Evolutionary conservation across 192 early-diverging fungal genomes (phyloP).

Genomic region (Physocladia obscura): DNA sequence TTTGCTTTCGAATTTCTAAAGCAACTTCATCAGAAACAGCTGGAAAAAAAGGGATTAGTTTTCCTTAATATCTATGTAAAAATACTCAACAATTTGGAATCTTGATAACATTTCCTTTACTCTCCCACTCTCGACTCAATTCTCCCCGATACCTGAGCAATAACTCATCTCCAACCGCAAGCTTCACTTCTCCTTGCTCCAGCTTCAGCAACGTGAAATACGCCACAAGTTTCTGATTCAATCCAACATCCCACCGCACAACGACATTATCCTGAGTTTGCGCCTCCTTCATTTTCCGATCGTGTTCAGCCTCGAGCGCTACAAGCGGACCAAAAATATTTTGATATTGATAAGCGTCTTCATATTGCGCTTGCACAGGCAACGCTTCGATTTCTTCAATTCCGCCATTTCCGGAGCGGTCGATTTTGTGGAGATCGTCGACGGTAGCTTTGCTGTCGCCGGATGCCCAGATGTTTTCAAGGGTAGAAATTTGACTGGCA

Average conservation of each 20-base stretch:
- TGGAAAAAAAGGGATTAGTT: conserved; percentile 24
- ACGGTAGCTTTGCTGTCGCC: conserved; percentile 60
- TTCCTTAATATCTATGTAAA: conserved; percentile 1
- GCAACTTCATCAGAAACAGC: conserved; percentile 91
- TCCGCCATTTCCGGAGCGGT: conserved; percentile 51
- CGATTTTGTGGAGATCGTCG: conserved; percentile 77
- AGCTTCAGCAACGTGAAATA: conserved; percentile 92
- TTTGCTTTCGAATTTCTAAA: conserved; percentile 73
- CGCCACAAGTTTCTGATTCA: conserved; percentile 88
- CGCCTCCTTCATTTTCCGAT: conserved; percentile 82
- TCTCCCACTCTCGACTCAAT: conserved; percentile 80
- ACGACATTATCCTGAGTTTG: conserved; percentile 93
- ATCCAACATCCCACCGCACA: conserved; percentile 96
- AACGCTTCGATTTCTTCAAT: conserved; percentile 75
- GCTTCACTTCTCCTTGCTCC: conserved; percentile 83
- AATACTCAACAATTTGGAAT: conserved; percentile 85
- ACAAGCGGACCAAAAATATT: conserved; percentile 94
- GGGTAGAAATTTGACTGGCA: conserved; percentile 74
- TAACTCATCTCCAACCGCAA: conserved; percentile 95
- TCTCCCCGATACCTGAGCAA: conserved; percentile 84
- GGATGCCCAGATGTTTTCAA: conserved; percentile 92
- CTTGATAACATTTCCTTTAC: conserved; percentile 89
- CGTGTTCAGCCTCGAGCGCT: conserved; percentile 92
- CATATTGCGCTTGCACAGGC: conserved; percentile 77
- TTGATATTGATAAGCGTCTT: conserved; percentile 97